phyloP scores from a whole-genome alignment of 108 stramenopile genomes.

The Hondaea fermentalgiana region DNA sequence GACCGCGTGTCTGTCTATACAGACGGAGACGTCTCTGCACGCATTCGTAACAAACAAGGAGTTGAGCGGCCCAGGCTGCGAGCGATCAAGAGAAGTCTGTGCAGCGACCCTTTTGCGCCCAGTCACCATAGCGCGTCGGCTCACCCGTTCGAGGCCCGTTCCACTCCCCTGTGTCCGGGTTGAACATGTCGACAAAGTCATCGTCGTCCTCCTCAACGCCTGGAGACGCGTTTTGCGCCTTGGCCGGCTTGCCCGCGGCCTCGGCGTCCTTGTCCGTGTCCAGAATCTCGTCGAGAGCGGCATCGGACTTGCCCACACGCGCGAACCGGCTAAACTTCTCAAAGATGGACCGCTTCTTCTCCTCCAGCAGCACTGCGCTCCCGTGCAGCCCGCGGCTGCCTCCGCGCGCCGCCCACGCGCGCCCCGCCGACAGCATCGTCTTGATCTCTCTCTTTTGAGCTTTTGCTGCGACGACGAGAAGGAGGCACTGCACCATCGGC shows the following conservation, averaged over 20 bases:
- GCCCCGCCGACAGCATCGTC: too few species aligned
- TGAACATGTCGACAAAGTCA: conserved; percentile 5
- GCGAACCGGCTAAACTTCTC: conserved; percentile 1
- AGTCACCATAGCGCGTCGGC: background rate
- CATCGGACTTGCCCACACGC: background rate
- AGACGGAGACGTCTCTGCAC: too few species aligned
- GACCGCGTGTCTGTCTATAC: too few species aligned
- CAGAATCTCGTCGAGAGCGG: background rate
- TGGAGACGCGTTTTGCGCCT: background rate
- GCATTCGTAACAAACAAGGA: too few species aligned
- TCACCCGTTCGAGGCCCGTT: background rate
- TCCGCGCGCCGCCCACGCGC: background rate
- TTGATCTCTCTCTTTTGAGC: too few species aligned
- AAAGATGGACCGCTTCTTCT: background rate
- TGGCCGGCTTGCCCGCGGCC: background rate
- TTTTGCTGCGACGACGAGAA: too few species aligned
- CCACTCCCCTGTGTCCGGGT: conserved; percentile 15
- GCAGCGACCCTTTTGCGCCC: conserved; percentile 14
- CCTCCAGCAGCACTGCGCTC: background rate
- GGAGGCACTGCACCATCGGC: too few species aligned
- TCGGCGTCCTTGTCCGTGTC: background rate
- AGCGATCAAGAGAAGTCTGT: background rate
- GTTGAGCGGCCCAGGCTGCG: too few species aligned
- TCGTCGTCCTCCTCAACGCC: background rate
- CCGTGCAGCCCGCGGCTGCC: background rate